phyloP scores from a whole-genome alignment of 2,329 filamentous ascomycete genomes.

The Metarhizium humberi region DNA sequence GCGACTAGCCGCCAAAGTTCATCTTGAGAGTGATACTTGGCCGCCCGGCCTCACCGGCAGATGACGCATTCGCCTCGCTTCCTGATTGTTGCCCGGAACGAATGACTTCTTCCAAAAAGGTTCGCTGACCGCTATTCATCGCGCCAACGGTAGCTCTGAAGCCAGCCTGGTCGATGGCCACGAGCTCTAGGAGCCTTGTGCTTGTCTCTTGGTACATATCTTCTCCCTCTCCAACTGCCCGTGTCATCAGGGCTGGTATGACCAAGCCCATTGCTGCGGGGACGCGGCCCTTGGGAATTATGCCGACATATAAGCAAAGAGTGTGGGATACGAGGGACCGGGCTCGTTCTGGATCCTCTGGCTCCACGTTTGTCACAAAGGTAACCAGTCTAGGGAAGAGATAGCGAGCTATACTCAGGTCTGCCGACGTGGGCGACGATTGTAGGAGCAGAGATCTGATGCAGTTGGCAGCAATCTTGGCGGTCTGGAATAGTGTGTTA shows the following conservation, averaged over 20 bases:
- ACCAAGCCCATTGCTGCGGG: constrained; percentile 64
- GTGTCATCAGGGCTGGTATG: constrained; percentile 64
- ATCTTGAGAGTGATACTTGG: constrained; percentile 92
- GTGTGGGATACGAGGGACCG: constrained; percentile 63
- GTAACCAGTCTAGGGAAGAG: constrained; percentile 66
- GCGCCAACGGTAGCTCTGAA: constrained; percentile 68
- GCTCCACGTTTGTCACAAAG: constrained; percentile 61
- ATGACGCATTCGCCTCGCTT: constrained; percentile 29
- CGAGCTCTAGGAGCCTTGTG: constrained; percentile 68
- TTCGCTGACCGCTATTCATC: constrained; percentile 61
- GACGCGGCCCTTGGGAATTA: constrained; percentile 33
- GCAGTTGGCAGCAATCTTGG: constrained; percentile 85
- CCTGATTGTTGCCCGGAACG: constrained; percentile 47
- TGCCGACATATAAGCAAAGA: constrained; percentile 60
- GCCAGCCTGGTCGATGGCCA: constrained; percentile 58
- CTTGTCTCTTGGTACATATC: constrained; percentile 64
- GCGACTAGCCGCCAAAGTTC: constrained; percentile 58
- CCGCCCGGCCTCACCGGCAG: constrained; percentile 38
- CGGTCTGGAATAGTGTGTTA: constrained; percentile 42
- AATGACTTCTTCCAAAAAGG: constrained; percentile 74
- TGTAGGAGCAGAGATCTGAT: constrained; percentile 73
- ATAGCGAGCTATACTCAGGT: constrained; percentile 65
- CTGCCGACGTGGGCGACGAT: constrained; percentile 50
- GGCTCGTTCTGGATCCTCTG: constrained; percentile 72
- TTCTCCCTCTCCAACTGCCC: constrained; percentile 56